A percentile compares a stretch with the other conserved stretches of the same genome.
Evolutionary conservation across 805 yeast species (phyloP).

Genomic region (Candida adriatica): DNA sequence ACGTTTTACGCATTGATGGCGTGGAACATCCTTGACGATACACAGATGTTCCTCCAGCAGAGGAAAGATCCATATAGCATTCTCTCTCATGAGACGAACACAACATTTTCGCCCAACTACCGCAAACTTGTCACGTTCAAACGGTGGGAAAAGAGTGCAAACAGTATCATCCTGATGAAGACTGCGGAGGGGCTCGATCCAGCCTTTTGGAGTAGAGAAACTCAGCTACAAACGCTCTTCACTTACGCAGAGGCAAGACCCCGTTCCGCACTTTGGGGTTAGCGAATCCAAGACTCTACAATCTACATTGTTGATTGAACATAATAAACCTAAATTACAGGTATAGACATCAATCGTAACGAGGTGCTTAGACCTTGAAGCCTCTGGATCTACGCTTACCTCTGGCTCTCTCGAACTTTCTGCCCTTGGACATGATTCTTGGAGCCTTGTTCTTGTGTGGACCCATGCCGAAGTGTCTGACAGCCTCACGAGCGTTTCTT

Average conservation of each 20-base stretch:
- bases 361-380: constrained; percentile 88
- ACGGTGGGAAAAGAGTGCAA: background rate
- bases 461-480: constrained; percentile 99
- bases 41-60: constrained; percentile 2
- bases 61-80: constrained; percentile 6
- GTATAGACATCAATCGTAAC: constrained; percentile 9
- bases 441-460: constrained; percentile 99
- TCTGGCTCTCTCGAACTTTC: constrained; percentile 99
- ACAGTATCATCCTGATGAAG: background rate
- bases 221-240: constrained; percentile 5
- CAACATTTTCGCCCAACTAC: constrained; percentile 12
- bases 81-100: constrained; percentile 11
- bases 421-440: constrained; percentile 93
- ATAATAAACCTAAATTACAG: constrained; percentile 15
- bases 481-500: constrained; percentile 98
- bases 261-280: constrained; percentile 12
- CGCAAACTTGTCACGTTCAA: constrained; percentile 8
- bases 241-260: constrained; percentile 2
- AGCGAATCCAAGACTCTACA: constrained; percentile 1
- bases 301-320: constrained; percentile 16
- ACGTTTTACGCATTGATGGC: constrained; percentile 15
- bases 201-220: constrained; percentile 19
- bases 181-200: constrained; percentile 5
- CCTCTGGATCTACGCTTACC: constrained; percentile 99
- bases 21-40: constrained; percentile 18